A percentile compares a stretch with the other conserved stretches of the same genome.
Evolutionary conservation across 2,329 filamentous ascomycete genomes (phyloP).

Genomic region (Colletotrichum sp.): DNA sequence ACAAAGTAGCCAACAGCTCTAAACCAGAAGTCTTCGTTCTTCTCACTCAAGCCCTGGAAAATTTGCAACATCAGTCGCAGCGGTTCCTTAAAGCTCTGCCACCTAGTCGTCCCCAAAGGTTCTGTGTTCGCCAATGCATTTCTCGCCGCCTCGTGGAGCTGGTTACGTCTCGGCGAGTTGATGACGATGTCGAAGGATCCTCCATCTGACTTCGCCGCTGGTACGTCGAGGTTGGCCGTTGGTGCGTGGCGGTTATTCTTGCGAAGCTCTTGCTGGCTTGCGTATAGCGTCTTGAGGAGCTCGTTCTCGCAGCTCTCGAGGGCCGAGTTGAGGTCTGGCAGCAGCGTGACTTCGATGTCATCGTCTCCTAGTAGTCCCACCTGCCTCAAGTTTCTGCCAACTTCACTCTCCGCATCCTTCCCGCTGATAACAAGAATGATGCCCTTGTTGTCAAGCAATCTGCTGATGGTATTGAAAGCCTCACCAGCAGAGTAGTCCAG

Average conservation of each 20-base stretch:
- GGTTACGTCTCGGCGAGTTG: slow-evolving; percentile 80
- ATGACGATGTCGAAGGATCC: slow-evolving; percentile 53
- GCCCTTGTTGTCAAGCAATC: slow-evolving; percentile 77
- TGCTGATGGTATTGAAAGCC: slow-evolving; percentile 90
- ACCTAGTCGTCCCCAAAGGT: slow-evolving; percentile 66
- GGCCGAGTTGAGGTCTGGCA: slow-evolving; percentile 90
- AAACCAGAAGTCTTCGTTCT: slow-evolving; percentile 97
- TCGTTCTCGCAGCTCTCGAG: slow-evolving; percentile 96
- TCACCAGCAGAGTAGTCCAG: slow-evolving; percentile 97
- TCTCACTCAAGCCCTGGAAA: slow-evolving; percentile 85
- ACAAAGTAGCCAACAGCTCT: slow-evolving; percentile 77
- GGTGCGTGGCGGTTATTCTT: slow-evolving; percentile 47
- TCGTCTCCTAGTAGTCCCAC: slow-evolving; percentile 79
- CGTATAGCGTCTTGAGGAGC: slow-evolving; percentile 81
- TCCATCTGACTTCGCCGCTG: slow-evolving; percentile 36
- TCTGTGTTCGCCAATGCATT: slow-evolving; percentile 74
- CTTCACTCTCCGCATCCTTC: slow-evolving; percentile 74
- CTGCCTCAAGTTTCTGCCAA: slow-evolving; percentile 80
- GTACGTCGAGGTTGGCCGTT: slow-evolving; percentile 54
- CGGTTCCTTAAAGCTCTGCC: slow-evolving; percentile 88
- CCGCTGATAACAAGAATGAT: slow-evolving; percentile 86
- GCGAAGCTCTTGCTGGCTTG: slow-evolving; percentile 65
- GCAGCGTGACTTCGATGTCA: slow-evolving; percentile 76
- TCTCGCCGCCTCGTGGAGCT: slow-evolving; percentile 79
- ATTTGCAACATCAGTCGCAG: slow-evolving; percentile 91